Base-by-base conservation (phyloP, 148 eudicot species). In the Rhododendron griersonianum region DNA sequence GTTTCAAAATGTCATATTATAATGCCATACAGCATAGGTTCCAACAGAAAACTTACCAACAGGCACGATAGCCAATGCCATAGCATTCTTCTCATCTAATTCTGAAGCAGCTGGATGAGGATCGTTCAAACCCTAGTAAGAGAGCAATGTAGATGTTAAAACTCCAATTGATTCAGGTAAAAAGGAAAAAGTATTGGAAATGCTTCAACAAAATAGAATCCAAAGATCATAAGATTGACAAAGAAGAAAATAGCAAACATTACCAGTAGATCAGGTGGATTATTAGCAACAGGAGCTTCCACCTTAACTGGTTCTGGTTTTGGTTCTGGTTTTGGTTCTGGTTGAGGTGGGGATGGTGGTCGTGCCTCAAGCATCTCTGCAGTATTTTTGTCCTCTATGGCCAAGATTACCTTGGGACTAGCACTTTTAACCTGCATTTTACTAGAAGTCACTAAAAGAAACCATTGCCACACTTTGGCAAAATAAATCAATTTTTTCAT, bases 251-350 rank as follows among this genome's bases (percentile, higher is more conserved):
- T 79, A 0, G 30, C 25, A 28, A 15, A 30, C 75, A 81, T 82
- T 92, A 96, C 98, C 98, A 97, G 87, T 78, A 97, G 84, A 93
- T 97, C 99, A 47, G 98, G 97, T 82, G 96, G 89, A 89, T 93
- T 91, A 75, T 89, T 86, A 89, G 76, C 41, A 71, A 90, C 91
- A 37, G 92, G 91, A 87, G 95, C 91, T 89, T 93, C 96, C 79
- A 87, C 92, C 90, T 93, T 93, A 57, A 91, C 93, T 50, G 95
- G 79, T 83, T 81, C 87, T 11, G 83, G 87, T 77, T 89, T 81
- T 1, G 87, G 79, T 85, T 87, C 80, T 39, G 88, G 71, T 63
- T 63, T 37, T n/a, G 76, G 87, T 86, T 87, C 86, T 44, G 89
- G 76, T 33, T 2, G 8, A 30, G 97, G 91, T 44, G 93, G 91